phyloP scores from a whole-genome alignment of 768 basidiomycete species.

The Collybia mongolica region DNA sequence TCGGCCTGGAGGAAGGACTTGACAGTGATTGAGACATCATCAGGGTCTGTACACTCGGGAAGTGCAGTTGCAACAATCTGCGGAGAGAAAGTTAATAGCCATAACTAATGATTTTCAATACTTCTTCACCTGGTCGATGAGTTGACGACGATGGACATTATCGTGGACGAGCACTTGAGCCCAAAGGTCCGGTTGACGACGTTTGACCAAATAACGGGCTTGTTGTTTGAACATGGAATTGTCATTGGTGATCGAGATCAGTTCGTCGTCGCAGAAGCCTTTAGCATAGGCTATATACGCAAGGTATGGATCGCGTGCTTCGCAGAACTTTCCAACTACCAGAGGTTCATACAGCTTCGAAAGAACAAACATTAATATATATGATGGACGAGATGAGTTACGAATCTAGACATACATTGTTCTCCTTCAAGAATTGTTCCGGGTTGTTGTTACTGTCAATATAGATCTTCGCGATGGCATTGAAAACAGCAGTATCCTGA shows the following conservation, averaged over 20 bases:
- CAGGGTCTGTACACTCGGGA: slow-evolving; percentile 95
- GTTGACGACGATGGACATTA: slow-evolving; percentile 88
- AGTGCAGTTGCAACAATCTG: slow-evolving; percentile 93
- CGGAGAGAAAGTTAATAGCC: background rate
- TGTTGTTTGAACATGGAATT: slow-evolving; percentile 99
- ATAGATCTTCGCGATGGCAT: slow-evolving; percentile 97
- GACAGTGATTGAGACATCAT: slow-evolving; percentile 98
- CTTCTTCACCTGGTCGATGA: slow-evolving; percentile 79
- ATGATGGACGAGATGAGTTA: background rate
- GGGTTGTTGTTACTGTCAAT: slow-evolving; percentile 99
- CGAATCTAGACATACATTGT: slow-evolving; percentile 66
- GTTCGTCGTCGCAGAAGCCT: slow-evolving; percentile 97
- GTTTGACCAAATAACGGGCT: slow-evolving; percentile 95
- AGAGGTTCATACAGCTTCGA: slow-evolving; percentile 90
- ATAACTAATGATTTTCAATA: background rate
- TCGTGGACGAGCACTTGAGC: slow-evolving; percentile 87
- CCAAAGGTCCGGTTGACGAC: slow-evolving; percentile 95
- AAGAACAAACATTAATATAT: slow-evolving; percentile 8
- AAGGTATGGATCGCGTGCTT: slow-evolving; percentile 95
- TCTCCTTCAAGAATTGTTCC: slow-evolving; percentile 96
- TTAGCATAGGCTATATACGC: slow-evolving; percentile 99
- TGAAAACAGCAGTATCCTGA: slow-evolving; percentile 92
- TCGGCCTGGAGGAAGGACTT: slow-evolving; percentile 98
- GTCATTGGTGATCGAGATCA: slow-evolving; percentile 95
- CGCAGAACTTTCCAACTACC: slow-evolving; percentile 98